Evolutionary conservation across 1,284 basidiomycete genomes (phyloP).

Genomic region (Fomitopsis pinicola): DNA sequence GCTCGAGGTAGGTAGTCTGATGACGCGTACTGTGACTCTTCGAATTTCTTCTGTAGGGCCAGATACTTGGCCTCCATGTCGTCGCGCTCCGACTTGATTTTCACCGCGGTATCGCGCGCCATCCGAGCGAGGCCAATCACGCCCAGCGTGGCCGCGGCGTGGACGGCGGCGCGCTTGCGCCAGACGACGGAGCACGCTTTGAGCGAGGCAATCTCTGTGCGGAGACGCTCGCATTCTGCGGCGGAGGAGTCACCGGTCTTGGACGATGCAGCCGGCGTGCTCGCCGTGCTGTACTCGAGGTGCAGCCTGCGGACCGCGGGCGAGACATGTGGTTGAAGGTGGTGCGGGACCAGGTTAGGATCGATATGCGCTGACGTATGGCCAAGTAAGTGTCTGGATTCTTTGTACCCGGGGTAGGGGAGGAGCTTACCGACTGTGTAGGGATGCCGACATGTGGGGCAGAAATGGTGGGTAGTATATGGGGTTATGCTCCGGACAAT

Average conservation of each 20-base stretch:
- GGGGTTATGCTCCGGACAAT: conserved; percentile 42
- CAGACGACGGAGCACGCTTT: conserved; percentile 45
- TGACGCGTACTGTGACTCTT: conserved; percentile 18
- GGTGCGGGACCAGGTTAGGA: conserved; percentile 38
- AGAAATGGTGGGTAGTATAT: conserved; percentile 42
- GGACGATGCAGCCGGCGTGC: conserved; percentile 12
- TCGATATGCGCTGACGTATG: conserved; percentile 39
- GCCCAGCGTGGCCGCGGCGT: conserved; percentile 49
- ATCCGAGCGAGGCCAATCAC: conserved; percentile 46
- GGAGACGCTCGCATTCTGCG: conserved; percentile 40
- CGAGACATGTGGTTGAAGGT: conserved; percentile 45
- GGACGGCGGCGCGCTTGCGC: conserved; percentile 54
- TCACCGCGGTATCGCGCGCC: conserved; percentile 44
- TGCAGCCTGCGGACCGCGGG: conserved; percentile 49
- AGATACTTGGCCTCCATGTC: conserved; percentile 35
- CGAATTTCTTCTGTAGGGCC: conserved; percentile 25
- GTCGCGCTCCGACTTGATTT: conserved; percentile 41
- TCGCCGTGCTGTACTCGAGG: conserved; percentile 30
- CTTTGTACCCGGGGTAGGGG: conserved; percentile 1
- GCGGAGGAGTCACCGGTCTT: conserved; percentile 14
- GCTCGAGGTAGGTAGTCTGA: neutral
- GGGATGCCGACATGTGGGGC: conserved; percentile 47
- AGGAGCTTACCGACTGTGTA: conserved; percentile 39
- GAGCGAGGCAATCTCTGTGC: conserved; percentile 47
- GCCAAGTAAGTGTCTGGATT: neutral